Percentiles rank a stretch among this genome's conserved stretches.
Conservation (phyloP, 768 basidiomycete genomes). For the Leucosporidium scottii region DNA sequence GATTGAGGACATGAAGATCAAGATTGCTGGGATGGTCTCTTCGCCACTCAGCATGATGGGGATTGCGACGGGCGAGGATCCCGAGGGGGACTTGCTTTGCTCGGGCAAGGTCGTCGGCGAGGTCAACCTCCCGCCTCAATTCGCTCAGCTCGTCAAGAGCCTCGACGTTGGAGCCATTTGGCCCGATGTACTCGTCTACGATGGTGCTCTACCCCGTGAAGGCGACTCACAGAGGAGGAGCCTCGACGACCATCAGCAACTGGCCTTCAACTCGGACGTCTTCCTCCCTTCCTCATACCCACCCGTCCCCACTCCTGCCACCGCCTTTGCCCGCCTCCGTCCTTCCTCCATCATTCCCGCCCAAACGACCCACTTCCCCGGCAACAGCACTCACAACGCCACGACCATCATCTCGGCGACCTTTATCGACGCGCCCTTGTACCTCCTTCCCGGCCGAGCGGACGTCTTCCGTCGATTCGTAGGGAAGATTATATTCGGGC, state of each 20-base stretch:
- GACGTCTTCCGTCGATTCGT: conserved; percentile 24
- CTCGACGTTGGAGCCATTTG: conserved; percentile 21
- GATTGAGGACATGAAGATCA: conserved; percentile 32
- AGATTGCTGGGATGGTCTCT: background rate
- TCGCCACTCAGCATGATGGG: background rate
- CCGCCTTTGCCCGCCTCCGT: conserved; percentile 30
- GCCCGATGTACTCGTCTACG: conserved; percentile 34
- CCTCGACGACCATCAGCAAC: background rate
- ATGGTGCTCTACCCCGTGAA: conserved; percentile 25
- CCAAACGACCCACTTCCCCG: conserved; percentile 19
- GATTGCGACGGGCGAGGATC: background rate
- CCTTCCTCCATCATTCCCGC: conserved; percentile 16
- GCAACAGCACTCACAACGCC: conserved; percentile 23
- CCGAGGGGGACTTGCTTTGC: conserved; percentile 24
- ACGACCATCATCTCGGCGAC: conserved; percentile 18
- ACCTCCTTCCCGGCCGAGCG: conserved; percentile 23
- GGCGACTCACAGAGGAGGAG: background rate
- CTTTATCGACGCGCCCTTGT: conserved; percentile 32
- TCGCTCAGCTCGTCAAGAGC: conserved; percentile 4
- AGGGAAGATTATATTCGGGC: conserved; percentile 27
- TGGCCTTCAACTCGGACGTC: background rate
- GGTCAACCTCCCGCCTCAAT: conserved; percentile 20
- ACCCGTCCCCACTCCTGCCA: conserved; percentile 26
- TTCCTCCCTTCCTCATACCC: conserved; percentile 21
- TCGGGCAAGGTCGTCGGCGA: conserved; percentile 25